Evolutionary conservation across 768 basidiomycete species (phyloP).

Genomic region (Rhodotorula sphaerocarpa): DNA sequence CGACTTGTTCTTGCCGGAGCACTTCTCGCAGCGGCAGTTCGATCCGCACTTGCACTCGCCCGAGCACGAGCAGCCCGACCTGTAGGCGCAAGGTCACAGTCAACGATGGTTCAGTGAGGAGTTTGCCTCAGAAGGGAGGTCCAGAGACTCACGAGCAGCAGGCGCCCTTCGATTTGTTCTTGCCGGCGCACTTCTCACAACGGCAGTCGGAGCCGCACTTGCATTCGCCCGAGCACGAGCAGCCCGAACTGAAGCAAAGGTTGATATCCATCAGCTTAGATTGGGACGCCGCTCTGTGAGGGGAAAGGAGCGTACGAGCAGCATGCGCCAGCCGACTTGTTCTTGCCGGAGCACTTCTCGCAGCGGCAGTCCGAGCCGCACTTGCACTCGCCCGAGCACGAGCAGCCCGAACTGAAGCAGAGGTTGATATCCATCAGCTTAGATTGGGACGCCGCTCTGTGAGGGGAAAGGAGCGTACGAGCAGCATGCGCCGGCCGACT

Average conservation of each 20-base stretch:
- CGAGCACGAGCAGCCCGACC: slow-evolving; percentile 2
- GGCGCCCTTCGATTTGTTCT: too few relatives aligned
- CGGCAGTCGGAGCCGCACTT: background rate
- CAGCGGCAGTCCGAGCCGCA: slow-evolving; percentile 20
- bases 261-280: too few relatives aligned
- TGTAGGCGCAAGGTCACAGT: too few relatives aligned
- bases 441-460: too few relatives aligned
- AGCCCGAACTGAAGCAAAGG: too few relatives aligned
- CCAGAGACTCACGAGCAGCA: too few relatives aligned
- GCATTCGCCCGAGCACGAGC: background rate
- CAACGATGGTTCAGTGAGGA: too few relatives aligned
- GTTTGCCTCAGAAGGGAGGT: too few relatives aligned
- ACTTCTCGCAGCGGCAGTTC: slow-evolving; percentile 13
- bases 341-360: background rate
- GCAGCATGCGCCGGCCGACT: background rate
- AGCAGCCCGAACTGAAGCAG: background rate
- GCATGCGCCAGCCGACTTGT: background rate
- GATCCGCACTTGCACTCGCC: slow-evolving; percentile 15
- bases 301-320: too few relatives aligned
- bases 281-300: too few relatives aligned
- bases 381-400: slow-evolving; percentile 11
- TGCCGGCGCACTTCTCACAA: too few relatives aligned
- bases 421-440: background rate
- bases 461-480: too few relatives aligned
- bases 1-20: background rate